These are phyloP conservation scores for Metschnikowia chrysomelidarum DNA, from an alignment of 805 yeast species.

Conservation along the genomic window DNA sequence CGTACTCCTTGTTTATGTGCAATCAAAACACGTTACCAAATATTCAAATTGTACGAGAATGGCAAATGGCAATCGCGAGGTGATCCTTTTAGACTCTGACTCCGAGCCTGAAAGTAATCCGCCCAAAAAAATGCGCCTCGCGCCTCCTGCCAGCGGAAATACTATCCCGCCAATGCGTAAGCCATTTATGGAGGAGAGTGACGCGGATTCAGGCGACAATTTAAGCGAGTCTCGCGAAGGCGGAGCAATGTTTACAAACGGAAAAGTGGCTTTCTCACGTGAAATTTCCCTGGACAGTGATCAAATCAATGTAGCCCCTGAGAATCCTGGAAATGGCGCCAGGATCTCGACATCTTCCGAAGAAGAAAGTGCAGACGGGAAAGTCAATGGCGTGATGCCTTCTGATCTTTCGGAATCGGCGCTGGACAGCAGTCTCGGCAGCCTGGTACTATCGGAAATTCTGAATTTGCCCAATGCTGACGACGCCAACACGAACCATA, in stretches of 20 bases:
- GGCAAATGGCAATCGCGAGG: constrained; percentile 5
- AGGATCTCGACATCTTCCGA: too few relatives aligned
- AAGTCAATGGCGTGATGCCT: too few relatives aligned
- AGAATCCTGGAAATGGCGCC: neutral
- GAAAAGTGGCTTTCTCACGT: too few relatives aligned
- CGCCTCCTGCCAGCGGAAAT: neutral
- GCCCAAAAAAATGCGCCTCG: constrained; percentile 12
- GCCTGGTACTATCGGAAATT: constrained; percentile 15
- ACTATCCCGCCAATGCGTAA: constrained; percentile 15
- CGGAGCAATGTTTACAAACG: neutral
- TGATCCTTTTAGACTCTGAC: constrained; percentile 19
- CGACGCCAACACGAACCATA: neutral
- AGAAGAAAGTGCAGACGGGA: too few relatives aligned
- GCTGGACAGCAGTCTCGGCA: constrained; percentile 7
- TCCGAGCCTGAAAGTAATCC: constrained; percentile 14
- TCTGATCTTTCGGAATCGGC: too few relatives aligned
- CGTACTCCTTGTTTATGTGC: too few relatives aligned
- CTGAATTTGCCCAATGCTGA: constrained; percentile 1
- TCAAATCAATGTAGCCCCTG: too few relatives aligned
- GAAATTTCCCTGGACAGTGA: too few relatives aligned
- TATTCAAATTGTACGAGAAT: too few relatives aligned
- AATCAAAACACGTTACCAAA: too few relatives aligned
- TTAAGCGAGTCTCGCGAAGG: neutral
- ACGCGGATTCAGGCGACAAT: constrained; percentile 3
- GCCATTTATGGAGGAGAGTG: constrained; percentile 19